Conservation (phyloP, 164 flowering plant species). For the Houttuynia cordata region DNA sequence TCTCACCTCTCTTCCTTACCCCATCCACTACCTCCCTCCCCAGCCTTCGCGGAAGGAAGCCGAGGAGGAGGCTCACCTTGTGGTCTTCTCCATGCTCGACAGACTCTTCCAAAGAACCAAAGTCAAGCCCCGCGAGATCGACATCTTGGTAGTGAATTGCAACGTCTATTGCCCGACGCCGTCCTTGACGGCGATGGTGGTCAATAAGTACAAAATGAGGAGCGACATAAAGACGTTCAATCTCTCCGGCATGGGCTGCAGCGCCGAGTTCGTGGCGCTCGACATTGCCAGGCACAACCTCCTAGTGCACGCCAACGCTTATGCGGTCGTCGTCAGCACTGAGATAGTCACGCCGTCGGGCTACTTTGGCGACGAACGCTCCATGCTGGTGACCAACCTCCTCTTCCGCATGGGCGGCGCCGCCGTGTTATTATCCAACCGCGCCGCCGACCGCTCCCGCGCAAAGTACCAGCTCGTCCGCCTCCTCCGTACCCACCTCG, state of each 20-base stretch:
- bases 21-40: not conserved
- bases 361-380: not conserved
- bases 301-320: not conserved
- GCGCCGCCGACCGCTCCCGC: not conserved
- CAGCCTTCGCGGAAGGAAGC: not conserved
- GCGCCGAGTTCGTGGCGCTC: not conserved
- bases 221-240: not conserved
- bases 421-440: not conserved
- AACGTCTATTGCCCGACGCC: not conserved
- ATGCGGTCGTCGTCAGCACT: not conserved
- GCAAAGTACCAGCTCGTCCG: not conserved
- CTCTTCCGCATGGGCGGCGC: not conserved
- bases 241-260: not conserved
- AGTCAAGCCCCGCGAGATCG: not conserved
- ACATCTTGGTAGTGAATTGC: not conserved
- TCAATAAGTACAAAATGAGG: not conserved
- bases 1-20: not conserved
- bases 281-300: not conserved
- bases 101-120: not conserved
- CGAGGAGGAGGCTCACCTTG: not conserved
- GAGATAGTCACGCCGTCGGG: not conserved
- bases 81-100: not conserved
- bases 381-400: not conserved
- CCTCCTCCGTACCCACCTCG: not conserved
- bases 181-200: not conserved